Conservation (phyloP, 1,284 basidiomycete genomes). For the Apiotrichum laibachii region DNA sequence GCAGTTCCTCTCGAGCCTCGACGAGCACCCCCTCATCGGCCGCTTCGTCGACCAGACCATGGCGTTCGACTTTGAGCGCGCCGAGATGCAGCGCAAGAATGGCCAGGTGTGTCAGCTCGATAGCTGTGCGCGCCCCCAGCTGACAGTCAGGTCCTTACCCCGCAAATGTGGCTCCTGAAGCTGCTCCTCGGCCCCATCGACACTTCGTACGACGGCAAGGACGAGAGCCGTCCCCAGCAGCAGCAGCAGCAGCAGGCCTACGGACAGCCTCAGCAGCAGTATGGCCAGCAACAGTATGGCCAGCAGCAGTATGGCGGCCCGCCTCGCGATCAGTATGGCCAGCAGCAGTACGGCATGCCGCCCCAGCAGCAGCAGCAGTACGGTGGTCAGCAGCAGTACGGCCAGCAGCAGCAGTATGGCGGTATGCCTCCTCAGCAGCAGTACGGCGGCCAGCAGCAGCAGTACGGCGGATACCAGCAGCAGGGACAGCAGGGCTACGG, state of each 20-base stretch:
- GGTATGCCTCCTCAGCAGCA: not conserved
- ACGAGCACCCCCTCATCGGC: slow-evolving; percentile 15
- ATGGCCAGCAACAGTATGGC: slow-evolving; percentile 1
- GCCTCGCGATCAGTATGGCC: too few species aligned
- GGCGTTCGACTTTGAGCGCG: slow-evolving; percentile 22
- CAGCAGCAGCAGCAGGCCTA: not conserved
- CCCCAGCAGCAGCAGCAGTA: not conserved
- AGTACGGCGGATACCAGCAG: not conserved
- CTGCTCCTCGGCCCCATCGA: slow-evolving; percentile 20
- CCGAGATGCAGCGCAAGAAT: slow-evolving; percentile 6
- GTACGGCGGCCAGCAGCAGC: not conserved
- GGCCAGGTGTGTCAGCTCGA: not conserved
- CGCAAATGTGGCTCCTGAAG: slow-evolving; percentile 23
- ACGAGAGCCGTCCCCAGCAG: slow-evolving; percentile 7
- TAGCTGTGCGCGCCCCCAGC: not conserved
- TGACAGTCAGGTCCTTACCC: slow-evolving; percentile 5
- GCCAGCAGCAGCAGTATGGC: not conserved
- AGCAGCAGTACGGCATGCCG: not conserved
- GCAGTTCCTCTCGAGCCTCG: slow-evolving; percentile 8
- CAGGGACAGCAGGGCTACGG: not conserved
- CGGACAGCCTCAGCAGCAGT: not conserved
- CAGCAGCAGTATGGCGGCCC: too few species aligned
- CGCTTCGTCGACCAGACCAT: slow-evolving; percentile 15
- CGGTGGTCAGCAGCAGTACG: slow-evolving; percentile 3
- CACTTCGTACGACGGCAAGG: slow-evolving; percentile 15